Base-by-base conservation (phyloP, 2,329 filamentous ascomycete species). In the Metarhizium anisopliae region DNA sequence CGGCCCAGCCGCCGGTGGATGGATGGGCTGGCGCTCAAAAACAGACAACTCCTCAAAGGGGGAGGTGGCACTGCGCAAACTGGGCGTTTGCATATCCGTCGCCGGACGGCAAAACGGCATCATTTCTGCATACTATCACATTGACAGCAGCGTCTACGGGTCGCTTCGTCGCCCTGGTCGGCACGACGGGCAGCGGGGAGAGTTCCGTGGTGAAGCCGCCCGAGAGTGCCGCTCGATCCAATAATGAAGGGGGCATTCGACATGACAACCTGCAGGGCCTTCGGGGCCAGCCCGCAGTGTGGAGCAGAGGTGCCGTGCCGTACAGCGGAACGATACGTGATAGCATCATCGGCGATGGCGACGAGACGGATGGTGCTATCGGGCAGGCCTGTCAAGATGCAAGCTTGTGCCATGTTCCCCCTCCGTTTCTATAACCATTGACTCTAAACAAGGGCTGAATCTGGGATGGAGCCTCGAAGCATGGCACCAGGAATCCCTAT, bases 111-210 rank as follows among this genome's bases (percentile, higher is more conserved):
- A 40, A 25, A 50, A 14, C 18, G 10, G 16, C 30, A 10, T 35
- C 16, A 4, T 20, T 47, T 3, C 25, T 55, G 38, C 47, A 50
- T 13, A 13, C 45, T 10, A 40, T 47, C 16, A 50, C 36, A 25
- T 40, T 47, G 38, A 63, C 66, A 45, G 67, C 70, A 45, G 67
- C 70, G 57, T 11, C 82, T 5, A 77, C 82, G 4, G 84, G 84
- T 6, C 85, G 85, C 67, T 84, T 83, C n/a, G 85, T 84, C 14
- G 85, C 85, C 2, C 70, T 88, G 16, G 85, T 88, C 8, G 85
- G 85, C 47, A 81, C 84, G 5, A 87, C 84, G 29, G 85, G 85
- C 2, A 85, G 81, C 50, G 85, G 85, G 25, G 88, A 88, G 66
- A 85, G 81, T 60, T 87, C 85, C 0, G 81, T 87, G 20, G 79